Conservation (phyloP, 106 monocot genomes). For the Cymbidium sinense region DNA sequence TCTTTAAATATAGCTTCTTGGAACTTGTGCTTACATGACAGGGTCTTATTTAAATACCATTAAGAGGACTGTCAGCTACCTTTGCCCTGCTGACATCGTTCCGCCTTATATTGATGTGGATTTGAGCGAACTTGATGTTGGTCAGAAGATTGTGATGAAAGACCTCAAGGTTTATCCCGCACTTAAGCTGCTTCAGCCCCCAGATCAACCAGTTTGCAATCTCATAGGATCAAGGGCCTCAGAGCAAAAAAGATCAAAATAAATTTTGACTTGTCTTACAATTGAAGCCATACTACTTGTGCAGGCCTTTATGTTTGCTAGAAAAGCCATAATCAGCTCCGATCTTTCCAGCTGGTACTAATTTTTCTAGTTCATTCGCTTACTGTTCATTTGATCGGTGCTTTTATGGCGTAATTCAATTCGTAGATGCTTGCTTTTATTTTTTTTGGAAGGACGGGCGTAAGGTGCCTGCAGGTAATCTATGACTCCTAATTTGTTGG, state of each 20-base stretch:
- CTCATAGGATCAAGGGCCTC: conserved; percentile 65
- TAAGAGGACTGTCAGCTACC: conserved; percentile 73
- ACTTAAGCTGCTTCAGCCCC: conserved; percentile 43
- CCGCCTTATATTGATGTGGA: conserved; percentile 98
- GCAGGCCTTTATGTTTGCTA: too few species aligned
- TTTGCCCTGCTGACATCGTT: conserved; percentile 89
- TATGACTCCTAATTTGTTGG: too few species aligned
- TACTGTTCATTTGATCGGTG: too few species aligned
- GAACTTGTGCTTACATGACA: conserved; percentile 13
- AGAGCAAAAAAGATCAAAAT: conserved; percentile 73
- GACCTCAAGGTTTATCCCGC: conserved; percentile 95
- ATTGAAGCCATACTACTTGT: not conserved
- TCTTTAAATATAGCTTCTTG: not conserved
- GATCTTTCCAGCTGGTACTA: too few species aligned
- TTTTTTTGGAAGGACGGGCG: too few species aligned
- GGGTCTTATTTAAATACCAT: conserved; percentile 87
- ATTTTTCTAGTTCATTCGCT: too few species aligned
- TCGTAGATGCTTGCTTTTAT: too few species aligned
- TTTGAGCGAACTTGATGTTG: conserved; percentile 80
- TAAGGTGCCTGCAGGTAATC: too few species aligned
- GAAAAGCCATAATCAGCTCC: too few species aligned
- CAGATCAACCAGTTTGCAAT: conserved; percentile 69
- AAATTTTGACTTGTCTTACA: not conserved
- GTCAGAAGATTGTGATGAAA: conserved; percentile 56
- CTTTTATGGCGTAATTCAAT: too few species aligned